A percentile compares a stretch with the other conserved stretches of the same genome.
phyloP scores from a whole-genome alignment of 129 eudicot species.

The Flaveria bidentis region DNA sequence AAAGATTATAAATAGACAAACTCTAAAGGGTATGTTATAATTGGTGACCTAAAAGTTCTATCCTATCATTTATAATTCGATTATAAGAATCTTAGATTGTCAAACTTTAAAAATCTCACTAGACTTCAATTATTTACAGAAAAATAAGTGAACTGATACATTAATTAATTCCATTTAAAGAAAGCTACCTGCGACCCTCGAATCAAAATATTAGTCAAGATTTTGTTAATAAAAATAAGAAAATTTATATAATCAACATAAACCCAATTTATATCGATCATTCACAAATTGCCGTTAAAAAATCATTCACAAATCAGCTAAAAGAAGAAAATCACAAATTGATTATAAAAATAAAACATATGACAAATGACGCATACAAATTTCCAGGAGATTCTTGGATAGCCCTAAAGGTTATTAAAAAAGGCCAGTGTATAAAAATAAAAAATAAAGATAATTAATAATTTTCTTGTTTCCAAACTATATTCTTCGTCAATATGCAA shows the following conservation, averaged over 20 bases:
- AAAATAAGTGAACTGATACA: too few relatives aligned
- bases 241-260: neutral
- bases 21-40: neutral
- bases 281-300: neutral
- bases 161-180: neutral
- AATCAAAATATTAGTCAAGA: neutral
- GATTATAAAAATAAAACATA: constrained; percentile 16
- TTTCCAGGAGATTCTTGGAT: constrained; percentile 26
- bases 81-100: neutral
- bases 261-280: neutral
- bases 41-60: neutral
- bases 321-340: constrained; percentile 3
- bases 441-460: neutral
- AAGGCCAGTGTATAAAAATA: neutral
- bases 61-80: neutral
- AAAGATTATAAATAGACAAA: neutral
- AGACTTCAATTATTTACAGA: neutral
- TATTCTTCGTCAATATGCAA: neutral
- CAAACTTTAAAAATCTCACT: neutral
- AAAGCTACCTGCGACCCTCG: neutral
- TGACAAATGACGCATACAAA: constrained; percentile 22
- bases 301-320: constrained; percentile 7
- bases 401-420: constrained; percentile 4
- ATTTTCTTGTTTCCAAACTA: neutral
- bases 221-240: neutral